Percentiles rank a stretch among this genome's conserved stretches.
Conservation (phyloP, 2,329 filamentous ascomycete genomes). For the Fusarium tuaranense region DNA sequence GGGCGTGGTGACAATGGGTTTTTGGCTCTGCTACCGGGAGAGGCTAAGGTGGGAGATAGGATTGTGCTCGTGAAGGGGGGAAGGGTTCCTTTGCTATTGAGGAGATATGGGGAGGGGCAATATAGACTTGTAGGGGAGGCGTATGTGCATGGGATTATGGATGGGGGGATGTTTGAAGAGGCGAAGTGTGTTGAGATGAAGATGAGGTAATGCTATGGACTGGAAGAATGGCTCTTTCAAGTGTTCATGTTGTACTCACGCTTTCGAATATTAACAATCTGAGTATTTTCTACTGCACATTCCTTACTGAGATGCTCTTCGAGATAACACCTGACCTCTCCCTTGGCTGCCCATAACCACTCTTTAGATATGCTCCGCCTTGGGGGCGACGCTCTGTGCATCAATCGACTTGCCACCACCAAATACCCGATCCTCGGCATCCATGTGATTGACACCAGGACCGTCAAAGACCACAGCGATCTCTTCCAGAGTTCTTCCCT, state of each 20-base stretch:
- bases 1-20: neutral
- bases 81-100: neutral
- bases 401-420: slow-evolving; percentile 12
- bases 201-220: neutral
- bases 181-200: neutral
- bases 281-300: neutral
- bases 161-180: neutral
- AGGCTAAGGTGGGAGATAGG: neutral
- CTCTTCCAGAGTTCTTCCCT: slow-evolving; percentile 29
- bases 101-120: neutral
- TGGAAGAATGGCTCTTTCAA: neutral
- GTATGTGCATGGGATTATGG: neutral
- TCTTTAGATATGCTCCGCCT: slow-evolving; percentile 6
- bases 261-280: neutral
- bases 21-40: neutral
- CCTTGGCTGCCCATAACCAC: too few relatives aligned
- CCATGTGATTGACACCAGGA: neutral
- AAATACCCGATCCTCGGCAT: neutral
- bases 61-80: neutral
- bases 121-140: neutral
- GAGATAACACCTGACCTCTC: neutral
- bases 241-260: too few relatives aligned
- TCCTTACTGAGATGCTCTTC: neutral
- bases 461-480: slow-evolving; percentile 26
- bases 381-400: neutral